These are phyloP conservation scores for Nemania sp. DNA, from an alignment of 2,329 filamentous ascomycete genomes.

Conservation along the genomic window DNA sequence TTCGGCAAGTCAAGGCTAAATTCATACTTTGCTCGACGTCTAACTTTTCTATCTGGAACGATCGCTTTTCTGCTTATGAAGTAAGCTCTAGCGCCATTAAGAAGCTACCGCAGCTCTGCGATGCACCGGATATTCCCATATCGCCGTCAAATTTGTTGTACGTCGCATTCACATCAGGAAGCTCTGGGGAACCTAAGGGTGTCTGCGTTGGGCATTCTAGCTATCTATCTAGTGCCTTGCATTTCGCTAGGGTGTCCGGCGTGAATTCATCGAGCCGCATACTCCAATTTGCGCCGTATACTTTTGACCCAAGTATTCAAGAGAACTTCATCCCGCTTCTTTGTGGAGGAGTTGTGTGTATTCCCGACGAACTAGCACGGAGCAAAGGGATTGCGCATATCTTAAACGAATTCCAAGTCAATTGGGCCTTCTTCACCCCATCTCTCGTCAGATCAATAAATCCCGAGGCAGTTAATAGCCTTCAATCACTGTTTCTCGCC, in stretches of 20 bases:
- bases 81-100: too few relatives aligned
- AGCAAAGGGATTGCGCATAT: conserved; percentile 21
- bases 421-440: conserved; percentile 28
- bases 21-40: too few relatives aligned
- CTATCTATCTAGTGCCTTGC: too few relatives aligned
- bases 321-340: conserved; percentile 23
- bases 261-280: too few relatives aligned
- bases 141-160: too few relatives aligned
- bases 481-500: conserved; percentile 18
- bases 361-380: conserved; percentile 26
- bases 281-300: conserved; percentile 25
- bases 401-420: conserved; percentile 13
- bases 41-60: too few relatives aligned
- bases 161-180: not conserved
- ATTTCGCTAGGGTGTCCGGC: too few relatives aligned
- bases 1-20: not conserved
- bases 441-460: conserved; percentile 22
- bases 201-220: too few relatives aligned
- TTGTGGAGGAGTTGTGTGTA: conserved; percentile 21
- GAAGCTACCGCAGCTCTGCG: too few relatives aligned
- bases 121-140: too few relatives aligned
- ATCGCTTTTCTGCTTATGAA: too few relatives aligned
- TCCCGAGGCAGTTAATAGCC: conserved; percentile 21
- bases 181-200: not conserved
- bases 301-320: conserved; percentile 27